Conservation (phyloP, 2,329 filamentous ascomycete species). For the Incumbomyces lentus region DNA sequence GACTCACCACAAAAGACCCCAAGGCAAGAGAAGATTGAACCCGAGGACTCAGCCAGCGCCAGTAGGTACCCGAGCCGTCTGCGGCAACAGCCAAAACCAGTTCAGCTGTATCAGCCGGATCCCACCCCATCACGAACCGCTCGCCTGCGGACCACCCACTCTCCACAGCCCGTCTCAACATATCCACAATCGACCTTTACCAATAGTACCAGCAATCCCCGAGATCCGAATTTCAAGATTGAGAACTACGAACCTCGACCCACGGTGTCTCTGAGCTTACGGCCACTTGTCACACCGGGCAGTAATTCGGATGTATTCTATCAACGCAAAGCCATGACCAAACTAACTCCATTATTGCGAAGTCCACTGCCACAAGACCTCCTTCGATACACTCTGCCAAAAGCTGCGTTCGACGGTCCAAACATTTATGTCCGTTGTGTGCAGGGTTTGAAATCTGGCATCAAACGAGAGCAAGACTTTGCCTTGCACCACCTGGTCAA, state of each 20-base stretch:
- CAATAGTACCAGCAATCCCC: constrained; percentile 36
- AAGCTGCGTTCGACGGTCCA: constrained; percentile 57
- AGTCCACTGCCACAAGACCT: constrained; percentile 12
- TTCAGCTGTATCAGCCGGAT: constrained; percentile 77
- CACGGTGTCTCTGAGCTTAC: constrained; percentile 54
- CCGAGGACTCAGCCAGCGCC: constrained; percentile 38
- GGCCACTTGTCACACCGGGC: constrained; percentile 63
- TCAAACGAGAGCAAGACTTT: constrained; percentile 78
- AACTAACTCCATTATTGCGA: constrained; percentile 7
- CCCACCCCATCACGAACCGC: constrained; percentile 51
- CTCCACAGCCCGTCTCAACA: constrained; percentile 23
- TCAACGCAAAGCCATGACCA: constrained; percentile 35
- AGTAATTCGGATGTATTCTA: constrained; percentile 62
- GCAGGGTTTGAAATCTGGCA: constrained; percentile 68
- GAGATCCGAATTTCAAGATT: constrained; percentile 37
- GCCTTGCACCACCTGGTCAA: constrained; percentile 88
- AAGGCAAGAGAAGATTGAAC: constrained; percentile 40
- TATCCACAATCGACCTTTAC: constrained; percentile 27
- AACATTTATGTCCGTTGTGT: constrained; percentile 89
- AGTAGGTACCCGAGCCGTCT: constrained; percentile 34
- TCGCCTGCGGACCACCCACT: constrained; percentile 45
- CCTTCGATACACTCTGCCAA: constrained; percentile 10
- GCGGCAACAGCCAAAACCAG: constrained; percentile 72
- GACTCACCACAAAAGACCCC: constrained; percentile 33
- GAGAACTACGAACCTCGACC: constrained; percentile 60